Evolutionary conservation across 2,329 filamentous ascomycete species (phyloP).

Genomic region (Dryadomyces sulphureus): DNA sequence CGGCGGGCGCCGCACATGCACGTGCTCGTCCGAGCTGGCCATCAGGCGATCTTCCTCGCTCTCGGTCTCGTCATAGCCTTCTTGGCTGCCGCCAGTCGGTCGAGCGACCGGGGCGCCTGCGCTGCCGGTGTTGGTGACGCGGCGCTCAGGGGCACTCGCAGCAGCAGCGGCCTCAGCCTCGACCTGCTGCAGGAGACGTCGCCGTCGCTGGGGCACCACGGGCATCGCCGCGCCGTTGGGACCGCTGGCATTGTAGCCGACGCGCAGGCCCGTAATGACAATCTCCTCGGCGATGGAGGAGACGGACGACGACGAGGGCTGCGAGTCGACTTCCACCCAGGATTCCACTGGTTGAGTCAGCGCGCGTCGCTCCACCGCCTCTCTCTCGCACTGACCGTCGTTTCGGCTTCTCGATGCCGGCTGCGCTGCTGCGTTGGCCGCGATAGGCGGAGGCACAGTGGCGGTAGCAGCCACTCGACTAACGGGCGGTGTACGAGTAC

Average conservation of each 20-base stretch:
- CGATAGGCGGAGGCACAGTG: not conserved
- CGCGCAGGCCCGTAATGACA: constrained; percentile 71
- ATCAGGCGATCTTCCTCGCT: constrained; percentile 65
- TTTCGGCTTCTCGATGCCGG: constrained; percentile 14
- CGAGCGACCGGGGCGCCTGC: constrained; percentile 20
- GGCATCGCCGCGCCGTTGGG: constrained; percentile 35
- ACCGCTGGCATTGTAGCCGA: constrained; percentile 42
- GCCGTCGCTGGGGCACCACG: constrained; percentile 36
- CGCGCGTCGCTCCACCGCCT: no score
- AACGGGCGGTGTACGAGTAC: not conserved
- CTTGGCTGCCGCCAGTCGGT: constrained; percentile 58
- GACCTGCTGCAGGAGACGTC: constrained; percentile 27
- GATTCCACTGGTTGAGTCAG: constrained; percentile 44
- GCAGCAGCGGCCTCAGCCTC: constrained; percentile 4
- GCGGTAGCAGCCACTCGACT: constrained; percentile 3
- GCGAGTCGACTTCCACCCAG: constrained; percentile 88
- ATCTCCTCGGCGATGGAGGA: constrained; percentile 80
- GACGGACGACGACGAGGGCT: constrained; percentile 83
- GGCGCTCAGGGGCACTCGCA: constrained; percentile 7
- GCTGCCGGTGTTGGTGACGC: no score
- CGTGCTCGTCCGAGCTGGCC: constrained; percentile 43
- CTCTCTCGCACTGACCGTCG: constrained; percentile 17
- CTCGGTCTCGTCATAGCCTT: constrained; percentile 89
- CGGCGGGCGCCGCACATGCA: constrained; percentile 23
- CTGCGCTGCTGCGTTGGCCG: constrained; percentile 7